These are phyloP conservation scores for Penicillium expansum DNA, from an alignment of 2,329 filamentous ascomycete genomes.

Conservation along the genomic window DNA sequence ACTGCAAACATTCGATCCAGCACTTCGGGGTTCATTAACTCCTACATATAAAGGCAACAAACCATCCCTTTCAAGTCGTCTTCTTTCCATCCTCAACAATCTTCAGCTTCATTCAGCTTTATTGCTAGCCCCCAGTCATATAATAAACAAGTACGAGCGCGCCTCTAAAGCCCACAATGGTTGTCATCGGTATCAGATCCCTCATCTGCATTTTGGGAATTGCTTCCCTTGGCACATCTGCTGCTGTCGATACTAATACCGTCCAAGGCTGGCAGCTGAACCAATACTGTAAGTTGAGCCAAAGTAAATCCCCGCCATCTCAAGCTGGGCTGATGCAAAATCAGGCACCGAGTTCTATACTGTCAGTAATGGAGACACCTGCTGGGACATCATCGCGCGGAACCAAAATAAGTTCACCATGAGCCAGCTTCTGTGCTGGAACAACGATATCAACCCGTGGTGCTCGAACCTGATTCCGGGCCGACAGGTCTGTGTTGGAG, in stretches of 20 bases:
- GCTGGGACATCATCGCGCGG: slow-evolving; percentile 23
- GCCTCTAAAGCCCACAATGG: not conserved
- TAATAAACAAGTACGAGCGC: not conserved
- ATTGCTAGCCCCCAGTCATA: not conserved
- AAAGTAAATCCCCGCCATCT: not conserved
- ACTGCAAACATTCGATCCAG: not conserved
- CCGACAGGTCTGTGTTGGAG: slow-evolving; percentile 20
- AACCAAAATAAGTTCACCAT: slow-evolving; percentile 20
- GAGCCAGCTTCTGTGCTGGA: slow-evolving; percentile 24
- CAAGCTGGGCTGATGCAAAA: not conserved
- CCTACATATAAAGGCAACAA: not conserved
- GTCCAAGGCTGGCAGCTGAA: not conserved
- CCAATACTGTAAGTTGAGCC: not conserved
- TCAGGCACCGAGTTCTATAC: slow-evolving; percentile 18
- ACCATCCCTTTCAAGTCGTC: not conserved
- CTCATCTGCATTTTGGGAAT: slow-evolving; percentile 1
- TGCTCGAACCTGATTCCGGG: slow-evolving; percentile 26
- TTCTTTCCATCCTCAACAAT: not conserved
- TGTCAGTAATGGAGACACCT: slow-evolving; percentile 21
- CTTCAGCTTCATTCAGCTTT: not conserved
- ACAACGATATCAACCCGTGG: slow-evolving; percentile 22
- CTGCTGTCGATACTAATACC: not conserved
- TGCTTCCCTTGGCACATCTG: slow-evolving; percentile 1
- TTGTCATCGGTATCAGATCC: slow-evolving; percentile 1
- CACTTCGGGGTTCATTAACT: not conserved